Base-by-base conservation (phyloP, 352 stramenopile genomes). In the Globisporangium canariense region DNA sequence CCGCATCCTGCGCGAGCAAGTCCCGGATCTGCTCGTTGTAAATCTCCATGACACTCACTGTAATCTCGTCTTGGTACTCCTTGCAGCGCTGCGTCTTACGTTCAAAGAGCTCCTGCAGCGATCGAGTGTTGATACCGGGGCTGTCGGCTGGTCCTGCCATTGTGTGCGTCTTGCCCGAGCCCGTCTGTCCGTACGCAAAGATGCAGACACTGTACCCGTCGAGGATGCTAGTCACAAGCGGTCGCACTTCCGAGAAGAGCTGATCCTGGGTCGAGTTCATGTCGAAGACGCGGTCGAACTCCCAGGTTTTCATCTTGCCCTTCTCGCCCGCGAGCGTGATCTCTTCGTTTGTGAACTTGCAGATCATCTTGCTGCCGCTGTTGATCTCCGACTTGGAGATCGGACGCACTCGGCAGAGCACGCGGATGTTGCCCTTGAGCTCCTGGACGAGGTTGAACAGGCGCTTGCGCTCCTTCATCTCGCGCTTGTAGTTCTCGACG, bases 371-470 rank as follows among this genome's bases (percentile, higher is more conserved):
- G 66, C 79, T 93, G 38, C 87, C 85, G 45, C 84, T 76, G 13
- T 70, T 64, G 45, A 90, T 47, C 62, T 96, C 85, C 13, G 64
- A 74, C 68, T 92, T 96, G 22, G 87, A 94, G 55, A 96, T 93
- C 2, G 97, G 97, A 38, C 97, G 94, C 16, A 99, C 89, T 62
- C 97, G 95, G 60, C 96, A 99, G 51, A 98, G 92, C 13, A 99
- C 97, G 58, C 98, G 95, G 60, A 99, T 99, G 68, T 99, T 99
- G 41, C 96, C 96, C 65, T 98, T 97, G 36, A 99, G 78, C 60
- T 97, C 94, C 60, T 99, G 91, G 41, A 99, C 97, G 32, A 98
- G 83, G 60, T 97, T 97, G 60, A 99, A 97, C 49, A 99, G 73
- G 38, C 97, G 88, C 62, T 95, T 95, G 45, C 87, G 84, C 69